Evolutionary conservation across 176 grass and related monocot genomes (phyloP).

Genomic region (Juncus effusus): DNA sequence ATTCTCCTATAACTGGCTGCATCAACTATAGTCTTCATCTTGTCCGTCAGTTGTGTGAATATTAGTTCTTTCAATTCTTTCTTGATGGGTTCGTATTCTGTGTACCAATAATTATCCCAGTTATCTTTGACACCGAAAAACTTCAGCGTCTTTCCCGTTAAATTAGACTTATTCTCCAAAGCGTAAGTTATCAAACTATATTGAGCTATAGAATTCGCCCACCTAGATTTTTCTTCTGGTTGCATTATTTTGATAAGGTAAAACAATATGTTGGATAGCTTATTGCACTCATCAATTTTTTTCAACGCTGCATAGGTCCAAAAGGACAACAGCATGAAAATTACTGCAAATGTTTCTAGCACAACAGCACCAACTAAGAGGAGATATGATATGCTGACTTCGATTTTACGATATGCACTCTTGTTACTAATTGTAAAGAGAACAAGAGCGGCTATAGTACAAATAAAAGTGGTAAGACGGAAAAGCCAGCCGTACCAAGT

Average conservation of each 20-base stretch:
- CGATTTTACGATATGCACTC: not conserved
- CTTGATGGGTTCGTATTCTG: not conserved
- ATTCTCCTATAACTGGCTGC: conserved; percentile 2
- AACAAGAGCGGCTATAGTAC: conserved; percentile 24
- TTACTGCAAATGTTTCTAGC: conserved; percentile 2
- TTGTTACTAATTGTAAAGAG: conserved; percentile 33
- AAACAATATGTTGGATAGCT: not conserved
- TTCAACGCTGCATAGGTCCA: not conserved
- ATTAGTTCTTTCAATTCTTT: conserved; percentile 29
- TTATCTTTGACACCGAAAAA: not conserved
- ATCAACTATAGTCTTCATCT: not conserved
- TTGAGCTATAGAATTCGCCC: conserved; percentile 39
- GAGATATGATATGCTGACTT: conserved; percentile 46
- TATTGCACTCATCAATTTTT: not conserved
- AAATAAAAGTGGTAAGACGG: conserved; percentile 19
- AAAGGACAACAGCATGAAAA: conserved; percentile 22
- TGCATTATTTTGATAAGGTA: not conserved
- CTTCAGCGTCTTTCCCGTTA: not conserved
- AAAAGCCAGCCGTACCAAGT: not conserved
- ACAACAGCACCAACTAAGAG: conserved; percentile 39
- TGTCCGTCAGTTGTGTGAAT: conserved; percentile 29
- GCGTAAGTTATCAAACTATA: conserved; percentile 34
- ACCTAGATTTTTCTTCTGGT: conserved; percentile 22
- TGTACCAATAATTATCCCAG: conserved; percentile 16
- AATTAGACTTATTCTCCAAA: not conserved